Evolutionary conservation across 2,329 filamentous ascomycete genomes (phyloP).

Genomic region (Penicillium psychrosexuale): DNA sequence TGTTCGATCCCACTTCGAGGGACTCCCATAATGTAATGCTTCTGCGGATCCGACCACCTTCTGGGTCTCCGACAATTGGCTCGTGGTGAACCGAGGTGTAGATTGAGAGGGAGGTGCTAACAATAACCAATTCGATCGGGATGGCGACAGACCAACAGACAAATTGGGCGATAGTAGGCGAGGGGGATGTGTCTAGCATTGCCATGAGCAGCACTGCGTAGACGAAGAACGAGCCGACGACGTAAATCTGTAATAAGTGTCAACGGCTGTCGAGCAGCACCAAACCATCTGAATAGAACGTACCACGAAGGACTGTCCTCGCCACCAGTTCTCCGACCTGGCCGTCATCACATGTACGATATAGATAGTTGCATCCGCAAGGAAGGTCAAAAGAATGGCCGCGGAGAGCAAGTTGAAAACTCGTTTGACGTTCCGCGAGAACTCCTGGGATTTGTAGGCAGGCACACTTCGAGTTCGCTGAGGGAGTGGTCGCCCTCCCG

Average conservation of each 20-base stretch:
- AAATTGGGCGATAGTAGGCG: constrained; percentile 76
- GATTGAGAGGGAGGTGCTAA: constrained; percentile 65
- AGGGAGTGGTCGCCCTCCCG: constrained; percentile 83
- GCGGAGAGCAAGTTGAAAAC: constrained; percentile 73
- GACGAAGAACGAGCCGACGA: constrained; percentile 80
- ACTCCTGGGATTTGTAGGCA: constrained; percentile 52
- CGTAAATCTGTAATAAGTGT: constrained; percentile 64
- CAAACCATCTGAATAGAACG: constrained; percentile 31
- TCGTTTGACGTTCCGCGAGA: constrained; percentile 65
- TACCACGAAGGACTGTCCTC: constrained; percentile 73
- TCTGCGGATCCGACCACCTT: constrained; percentile 41
- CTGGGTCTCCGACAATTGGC: constrained; percentile 51
- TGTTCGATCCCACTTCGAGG: constrained; percentile 53
- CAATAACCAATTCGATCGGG: constrained; percentile 69
- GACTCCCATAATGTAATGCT: constrained; percentile 44
- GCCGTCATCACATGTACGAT: constrained; percentile 69
- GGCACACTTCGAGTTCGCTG: constrained; percentile 55
- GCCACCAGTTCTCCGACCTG: constrained; percentile 72
- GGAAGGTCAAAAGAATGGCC: constrained; percentile 68
- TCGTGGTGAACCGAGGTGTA: constrained; percentile 67
- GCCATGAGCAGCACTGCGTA: constrained; percentile 84
- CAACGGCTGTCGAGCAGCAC: neutral
- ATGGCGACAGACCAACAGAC: constrained; percentile 73
- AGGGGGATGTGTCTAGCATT: constrained; percentile 76
- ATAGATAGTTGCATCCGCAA: constrained; percentile 70